A percentile compares a stretch with the other conserved stretches of the same genome.
Evolutionary conservation across 2,329 filamentous ascomycete genomes (phyloP).

Genomic region (Pseudogymnoascus sp.): DNA sequence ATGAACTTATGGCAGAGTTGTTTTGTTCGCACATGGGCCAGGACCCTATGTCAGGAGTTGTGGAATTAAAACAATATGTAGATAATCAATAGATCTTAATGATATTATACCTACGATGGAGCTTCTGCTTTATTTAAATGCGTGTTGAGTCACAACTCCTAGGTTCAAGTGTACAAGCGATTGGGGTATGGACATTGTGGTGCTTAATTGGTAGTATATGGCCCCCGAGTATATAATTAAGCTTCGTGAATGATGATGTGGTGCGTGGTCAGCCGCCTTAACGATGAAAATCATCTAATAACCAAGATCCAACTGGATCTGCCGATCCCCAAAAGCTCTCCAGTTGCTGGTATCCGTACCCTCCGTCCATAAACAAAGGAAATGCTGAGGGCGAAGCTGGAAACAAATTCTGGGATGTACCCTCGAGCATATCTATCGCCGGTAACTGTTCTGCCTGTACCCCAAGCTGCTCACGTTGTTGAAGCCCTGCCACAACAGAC

Average conservation of each 20-base stretch:
- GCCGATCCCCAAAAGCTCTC: conserved; percentile 6
- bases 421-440: background rate
- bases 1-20: background rate
- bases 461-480: background rate
- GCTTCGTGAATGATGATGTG: background rate
- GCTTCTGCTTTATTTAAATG: no score
- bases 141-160: background rate
- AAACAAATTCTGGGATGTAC: background rate
- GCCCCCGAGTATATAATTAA: background rate
- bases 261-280: background rate
- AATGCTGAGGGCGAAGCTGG: background rate
- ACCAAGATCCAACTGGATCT: conserved; percentile 8
- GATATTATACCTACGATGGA: background rate
- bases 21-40: background rate
- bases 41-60: background rate
- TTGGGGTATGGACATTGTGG: no score
- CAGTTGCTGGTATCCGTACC: conserved; percentile 1
- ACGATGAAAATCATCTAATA: conserved; percentile 7
- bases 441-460: background rate
- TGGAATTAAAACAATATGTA: background rate
- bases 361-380: background rate
- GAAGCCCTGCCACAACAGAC: background rate
- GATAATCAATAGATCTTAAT: background rate
- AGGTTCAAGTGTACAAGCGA: no score
- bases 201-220: background rate